Evolutionary conservation across 1,139 yeast species (phyloP).

Genomic region (Geotrichum candidum): DNA sequence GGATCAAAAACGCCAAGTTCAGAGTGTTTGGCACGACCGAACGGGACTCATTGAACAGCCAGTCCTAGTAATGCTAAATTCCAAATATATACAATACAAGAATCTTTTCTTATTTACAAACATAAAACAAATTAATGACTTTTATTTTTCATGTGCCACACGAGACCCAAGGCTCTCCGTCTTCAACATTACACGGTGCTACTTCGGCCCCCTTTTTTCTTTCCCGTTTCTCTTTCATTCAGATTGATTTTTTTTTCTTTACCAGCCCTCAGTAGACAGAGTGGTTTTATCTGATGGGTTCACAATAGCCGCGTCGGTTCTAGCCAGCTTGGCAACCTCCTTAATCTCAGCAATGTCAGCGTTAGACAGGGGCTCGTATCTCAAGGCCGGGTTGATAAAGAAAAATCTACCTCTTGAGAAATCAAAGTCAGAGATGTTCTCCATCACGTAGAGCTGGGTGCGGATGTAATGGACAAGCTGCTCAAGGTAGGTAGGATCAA

Average conservation of each 20-base stretch:
- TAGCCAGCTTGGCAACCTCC: slow-evolving; percentile 17
- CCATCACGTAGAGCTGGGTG: slow-evolving; percentile 79
- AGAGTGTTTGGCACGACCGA: neutral
- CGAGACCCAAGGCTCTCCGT: neutral
- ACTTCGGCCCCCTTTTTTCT: neutral
- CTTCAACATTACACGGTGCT: neutral
- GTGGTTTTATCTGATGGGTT: slow-evolving; percentile 21
- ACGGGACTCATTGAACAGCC: neutral
- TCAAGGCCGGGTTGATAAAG: slow-evolving; percentile 79
- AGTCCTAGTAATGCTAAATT: neutral
- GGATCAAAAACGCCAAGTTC: slow-evolving; percentile 19
- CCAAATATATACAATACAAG: neutral
- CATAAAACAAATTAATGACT: neutral
- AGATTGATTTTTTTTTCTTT: neutral
- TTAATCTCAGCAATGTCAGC: slow-evolving; percentile 21
- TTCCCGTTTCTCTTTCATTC: too few relatives aligned
- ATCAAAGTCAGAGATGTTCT: slow-evolving; percentile 80
- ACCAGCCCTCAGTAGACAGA: slow-evolving; percentile 23
- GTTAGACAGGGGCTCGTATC: slow-evolving; percentile 61
- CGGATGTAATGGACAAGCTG: slow-evolving; percentile 83
- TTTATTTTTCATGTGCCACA: neutral
- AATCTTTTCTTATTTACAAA: neutral
- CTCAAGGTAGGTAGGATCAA: slow-evolving; percentile 79
- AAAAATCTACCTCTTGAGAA: slow-evolving; percentile 85
- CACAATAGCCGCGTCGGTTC: slow-evolving; percentile 15